Conservation (phyloP, 768 basidiomycete species). For the Russula compacta region DNA sequence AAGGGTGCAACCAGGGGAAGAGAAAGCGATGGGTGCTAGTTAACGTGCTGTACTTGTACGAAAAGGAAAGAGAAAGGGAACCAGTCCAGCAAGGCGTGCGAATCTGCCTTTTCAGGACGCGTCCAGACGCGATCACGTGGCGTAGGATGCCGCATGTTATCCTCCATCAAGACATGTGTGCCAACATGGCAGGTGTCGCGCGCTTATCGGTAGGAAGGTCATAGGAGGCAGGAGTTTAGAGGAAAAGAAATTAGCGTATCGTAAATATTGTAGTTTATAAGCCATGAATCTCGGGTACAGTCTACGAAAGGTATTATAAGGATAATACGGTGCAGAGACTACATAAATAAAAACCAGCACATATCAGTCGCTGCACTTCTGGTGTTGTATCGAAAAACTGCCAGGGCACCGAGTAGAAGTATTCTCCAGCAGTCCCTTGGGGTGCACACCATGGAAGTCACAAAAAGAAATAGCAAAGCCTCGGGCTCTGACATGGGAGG, state of each 20-base stretch:
- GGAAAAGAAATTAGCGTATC: conserved; percentile 5
- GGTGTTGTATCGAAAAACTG: neutral
- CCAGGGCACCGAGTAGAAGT: neutral
- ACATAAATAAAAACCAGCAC: neutral
- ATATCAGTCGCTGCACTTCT: neutral
- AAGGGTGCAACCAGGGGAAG: conserved; percentile 10
- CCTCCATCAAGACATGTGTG: neutral
- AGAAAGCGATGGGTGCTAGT: conserved; percentile 14
- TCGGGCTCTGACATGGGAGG: neutral
- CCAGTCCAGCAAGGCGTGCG: conserved; percentile 15
- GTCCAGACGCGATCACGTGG: conserved; percentile 23
- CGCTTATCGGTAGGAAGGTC: too few species aligned
- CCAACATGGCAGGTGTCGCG: too few species aligned
- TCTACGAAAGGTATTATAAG: neutral
- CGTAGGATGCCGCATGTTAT: neutral
- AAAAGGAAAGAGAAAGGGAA: conserved; percentile 8
- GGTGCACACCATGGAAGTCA: neutral
- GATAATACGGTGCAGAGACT: neutral
- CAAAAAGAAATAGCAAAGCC: neutral
- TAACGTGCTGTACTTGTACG: conserved; percentile 17
- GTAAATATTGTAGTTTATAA: neutral
- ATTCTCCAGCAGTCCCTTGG: neutral
- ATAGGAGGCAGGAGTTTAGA: neutral
- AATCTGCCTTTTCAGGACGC: conserved; percentile 21
- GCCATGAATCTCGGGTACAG: neutral